Evolutionary conservation across 306 rosid genomes (phyloP).

Genomic region (Erythrophleum fordii): DNA sequence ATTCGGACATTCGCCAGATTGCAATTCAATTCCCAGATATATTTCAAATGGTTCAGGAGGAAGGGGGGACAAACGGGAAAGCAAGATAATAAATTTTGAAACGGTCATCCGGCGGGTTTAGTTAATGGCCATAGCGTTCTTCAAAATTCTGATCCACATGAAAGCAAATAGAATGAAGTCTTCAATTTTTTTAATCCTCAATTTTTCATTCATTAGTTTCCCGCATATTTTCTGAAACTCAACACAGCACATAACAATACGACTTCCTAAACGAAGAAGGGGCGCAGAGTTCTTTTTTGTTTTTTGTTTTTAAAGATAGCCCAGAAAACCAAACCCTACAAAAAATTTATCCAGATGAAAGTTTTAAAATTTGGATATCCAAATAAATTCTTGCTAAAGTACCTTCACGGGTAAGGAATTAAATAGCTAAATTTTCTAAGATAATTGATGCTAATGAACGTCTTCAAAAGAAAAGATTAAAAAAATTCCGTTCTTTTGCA

Average conservation of each 20-base stretch:
- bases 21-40: not conserved
- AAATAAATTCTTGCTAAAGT: not conserved
- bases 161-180: not conserved
- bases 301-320: not conserved
- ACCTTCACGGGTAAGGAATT: too few species aligned
- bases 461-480: too few species aligned
- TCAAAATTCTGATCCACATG: not conserved
- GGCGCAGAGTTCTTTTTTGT: too few species aligned
- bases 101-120: not conserved
- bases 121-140: not conserved
- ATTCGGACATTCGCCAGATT: not conserved
- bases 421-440: too few species aligned
- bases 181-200: not conserved
- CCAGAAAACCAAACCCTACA: not conserved
- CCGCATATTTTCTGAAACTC: not conserved
- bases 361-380: not conserved
- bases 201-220: not conserved
- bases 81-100: not conserved
- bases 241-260: not conserved
- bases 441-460: too few species aligned
- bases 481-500: too few species aligned
- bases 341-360: not conserved
- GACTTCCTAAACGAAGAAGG: not conserved
- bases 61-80: not conserved
- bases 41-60: not conserved